A percentile compares a stretch with the other conserved stretches of the same genome.
Evolutionary conservation across 1,284 basidiomycete species (phyloP).

Genomic region (Stygiomarasmius scandens): DNA sequence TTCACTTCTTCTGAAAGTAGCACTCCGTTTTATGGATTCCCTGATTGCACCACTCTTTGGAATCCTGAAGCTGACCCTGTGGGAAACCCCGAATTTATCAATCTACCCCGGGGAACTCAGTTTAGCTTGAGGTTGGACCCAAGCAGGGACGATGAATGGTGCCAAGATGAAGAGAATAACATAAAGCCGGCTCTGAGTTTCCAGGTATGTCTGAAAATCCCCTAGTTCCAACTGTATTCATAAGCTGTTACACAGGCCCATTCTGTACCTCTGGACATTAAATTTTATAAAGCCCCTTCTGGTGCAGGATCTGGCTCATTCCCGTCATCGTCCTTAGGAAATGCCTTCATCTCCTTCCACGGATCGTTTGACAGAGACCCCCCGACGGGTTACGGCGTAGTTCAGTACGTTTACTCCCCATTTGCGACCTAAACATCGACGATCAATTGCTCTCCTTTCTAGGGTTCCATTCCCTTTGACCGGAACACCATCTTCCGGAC

Average conservation of each 20-base stretch:
- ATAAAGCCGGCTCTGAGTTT: slow-evolving; percentile 37
- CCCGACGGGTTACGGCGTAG: slow-evolving; percentile 44
- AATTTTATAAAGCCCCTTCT: slow-evolving; percentile 32
- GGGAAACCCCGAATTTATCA: slow-evolving; percentile 35
- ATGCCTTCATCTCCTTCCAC: slow-evolving; percentile 34
- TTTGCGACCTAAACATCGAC: background rate
- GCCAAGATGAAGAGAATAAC: slow-evolving; percentile 34
- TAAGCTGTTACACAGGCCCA: slow-evolving; percentile 39
- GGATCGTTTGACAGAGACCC: slow-evolving; percentile 29
- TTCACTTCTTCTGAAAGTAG: slow-evolving; percentile 15
- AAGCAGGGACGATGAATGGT: slow-evolving; percentile 33
- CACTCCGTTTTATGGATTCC: slow-evolving; percentile 36
- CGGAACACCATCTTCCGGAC: background rate
- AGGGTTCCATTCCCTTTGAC: slow-evolving; percentile 28
- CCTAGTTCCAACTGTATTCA: too few relatives aligned
- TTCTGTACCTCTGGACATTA: slow-evolving; percentile 46
- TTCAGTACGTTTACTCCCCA: slow-evolving; percentile 30
- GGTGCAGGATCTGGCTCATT: slow-evolving; percentile 22
- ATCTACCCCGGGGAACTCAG: slow-evolving; percentile 32
- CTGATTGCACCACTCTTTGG: slow-evolving; percentile 41
- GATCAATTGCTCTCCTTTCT: too few relatives aligned
- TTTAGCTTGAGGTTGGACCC: slow-evolving; percentile 36
- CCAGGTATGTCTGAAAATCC: too few relatives aligned
- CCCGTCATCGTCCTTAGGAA: slow-evolving; percentile 28
- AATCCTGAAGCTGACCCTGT: slow-evolving; percentile 37